These are phyloP conservation scores for Candida dajiaensis DNA, from an alignment of 805 yeast genomes.

Conservation along the genomic window DNA sequence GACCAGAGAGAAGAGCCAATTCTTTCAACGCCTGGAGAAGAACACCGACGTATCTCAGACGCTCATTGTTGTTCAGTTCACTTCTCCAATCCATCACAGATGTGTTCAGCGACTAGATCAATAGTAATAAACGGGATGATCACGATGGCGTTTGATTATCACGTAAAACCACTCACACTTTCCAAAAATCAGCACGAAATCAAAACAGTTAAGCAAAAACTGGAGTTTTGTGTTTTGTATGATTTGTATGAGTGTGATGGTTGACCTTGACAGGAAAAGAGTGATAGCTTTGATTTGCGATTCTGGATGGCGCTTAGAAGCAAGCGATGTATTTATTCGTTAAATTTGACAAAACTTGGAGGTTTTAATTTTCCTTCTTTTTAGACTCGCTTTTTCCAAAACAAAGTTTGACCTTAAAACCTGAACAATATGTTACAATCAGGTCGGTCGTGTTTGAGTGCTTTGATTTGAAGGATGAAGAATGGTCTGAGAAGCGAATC, in stretches of 20 bases:
- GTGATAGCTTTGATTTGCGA: background rate
- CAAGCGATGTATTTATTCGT: background rate
- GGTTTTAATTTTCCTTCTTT: background rate
- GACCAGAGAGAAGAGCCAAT: slow-evolving; percentile 13
- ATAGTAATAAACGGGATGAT: background rate
- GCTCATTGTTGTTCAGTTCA: slow-evolving; percentile 18
- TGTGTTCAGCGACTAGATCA: background rate
- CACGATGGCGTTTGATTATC: background rate
- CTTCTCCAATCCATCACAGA: slow-evolving; percentile 23
- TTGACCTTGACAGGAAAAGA: too few species aligned
- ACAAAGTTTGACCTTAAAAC: too few species aligned
- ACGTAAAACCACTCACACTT: background rate
- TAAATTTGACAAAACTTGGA: background rate
- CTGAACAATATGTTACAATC: background rate
- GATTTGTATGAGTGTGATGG: background rate
- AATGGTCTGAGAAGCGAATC: too few species aligned
- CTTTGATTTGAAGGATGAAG: too few species aligned
- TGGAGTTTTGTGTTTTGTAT: background rate
- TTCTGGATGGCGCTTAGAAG: background rate
- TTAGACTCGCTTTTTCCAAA: background rate
- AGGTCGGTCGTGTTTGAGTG: too few species aligned
- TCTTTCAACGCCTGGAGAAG: slow-evolving; percentile 20
- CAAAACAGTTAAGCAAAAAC: too few species aligned
- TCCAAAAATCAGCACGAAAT: background rate
- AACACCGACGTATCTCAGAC: slow-evolving; percentile 20